Base-by-base conservation (phyloP, 2,329 filamentous ascomycete species). In the Aureobasidium mangrovei region DNA sequence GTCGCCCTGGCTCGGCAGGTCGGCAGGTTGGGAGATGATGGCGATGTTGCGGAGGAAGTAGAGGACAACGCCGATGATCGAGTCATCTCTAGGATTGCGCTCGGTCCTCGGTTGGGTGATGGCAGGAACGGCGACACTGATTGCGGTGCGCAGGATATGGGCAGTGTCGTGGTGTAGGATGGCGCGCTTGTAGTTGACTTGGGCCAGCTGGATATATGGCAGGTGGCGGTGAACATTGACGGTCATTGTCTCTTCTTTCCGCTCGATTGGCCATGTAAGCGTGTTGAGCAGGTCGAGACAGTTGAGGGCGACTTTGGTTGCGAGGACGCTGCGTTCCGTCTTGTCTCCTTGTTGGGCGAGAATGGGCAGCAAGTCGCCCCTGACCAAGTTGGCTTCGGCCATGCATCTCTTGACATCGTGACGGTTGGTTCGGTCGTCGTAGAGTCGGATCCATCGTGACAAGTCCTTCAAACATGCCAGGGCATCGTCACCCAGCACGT, bases 351-450 rank as follows among this genome's bases (percentile, higher is more conserved):
- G 95, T 57, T 82, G 74, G 7, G 88, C 84, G 26, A 98, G 77
- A 60, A 98, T 97, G 54, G 91, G 89, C 55, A 97, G 75, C 54
- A 98, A 72, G 69, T 98, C 93, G 48, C 88, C 88, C 65, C 85
- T 85, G 55, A 97, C 81, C n/a, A 98, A 71, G 65, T 96, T 96
- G 42, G 90, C 86, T 69, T 97, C 90, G 65, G 89, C 85, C 61
- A 97, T 77, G 68, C 90, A 96, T 71, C 93, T 81, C 58, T 91
- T 91, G 57, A 98, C 93, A 67, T 98, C 93, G 77, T 95, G 86
- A 61, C 91, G 85, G 67, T 95, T 94, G 60, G 85, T 83, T 68
- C 94, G 94, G 67, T 95, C 88, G 69, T 96, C 91, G 76, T 93
- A 93, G 59, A 95, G 82, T 62, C 89, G 90, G 61, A 98, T 79